These are phyloP conservation scores for Apiospora sp. DNA, from an alignment of 2,329 filamentous ascomycete genomes.

Conservation along the genomic window DNA sequence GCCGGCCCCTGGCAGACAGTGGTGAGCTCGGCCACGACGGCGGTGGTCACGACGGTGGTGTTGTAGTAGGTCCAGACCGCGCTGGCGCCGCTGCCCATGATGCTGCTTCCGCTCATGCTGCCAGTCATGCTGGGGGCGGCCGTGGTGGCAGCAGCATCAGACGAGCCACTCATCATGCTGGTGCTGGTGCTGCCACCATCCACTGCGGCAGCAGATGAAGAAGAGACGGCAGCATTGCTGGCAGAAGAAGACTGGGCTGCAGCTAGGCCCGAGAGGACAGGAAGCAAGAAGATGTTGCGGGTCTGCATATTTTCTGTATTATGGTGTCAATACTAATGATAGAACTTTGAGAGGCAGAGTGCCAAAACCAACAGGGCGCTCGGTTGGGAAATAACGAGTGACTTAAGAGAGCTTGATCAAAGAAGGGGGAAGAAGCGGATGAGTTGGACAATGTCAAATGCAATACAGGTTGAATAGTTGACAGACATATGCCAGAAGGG, in stretches of 20 bases:
- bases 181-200: neutral
- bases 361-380: neutral
- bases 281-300: neutral
- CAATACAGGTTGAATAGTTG: neutral
- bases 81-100: conserved; percentile 24
- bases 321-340: neutral
- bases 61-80: conserved; percentile 38
- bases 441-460: neutral
- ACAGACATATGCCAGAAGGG: neutral
- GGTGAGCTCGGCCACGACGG: conserved; percentile 37
- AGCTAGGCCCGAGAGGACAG: conserved; percentile 24
- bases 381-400: neutral
- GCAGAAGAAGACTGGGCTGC: conserved; percentile 16
- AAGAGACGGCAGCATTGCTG: conserved; percentile 8
- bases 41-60: conserved; percentile 36
- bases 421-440: neutral
- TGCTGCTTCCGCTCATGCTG: neutral
- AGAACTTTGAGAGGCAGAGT: too few species aligned
- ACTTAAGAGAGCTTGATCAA: neutral
- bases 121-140: conserved; percentile 6
- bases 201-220: neutral
- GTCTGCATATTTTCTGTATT: neutral
- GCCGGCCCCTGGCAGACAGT: conserved; percentile 54
- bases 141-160: neutral
- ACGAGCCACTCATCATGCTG: neutral